Percentiles rank a stretch among this genome's conserved stretches.
phyloP scores from a whole-genome alignment of 2,329 filamentous ascomycete species.

The Pezicula radicicola region DNA sequence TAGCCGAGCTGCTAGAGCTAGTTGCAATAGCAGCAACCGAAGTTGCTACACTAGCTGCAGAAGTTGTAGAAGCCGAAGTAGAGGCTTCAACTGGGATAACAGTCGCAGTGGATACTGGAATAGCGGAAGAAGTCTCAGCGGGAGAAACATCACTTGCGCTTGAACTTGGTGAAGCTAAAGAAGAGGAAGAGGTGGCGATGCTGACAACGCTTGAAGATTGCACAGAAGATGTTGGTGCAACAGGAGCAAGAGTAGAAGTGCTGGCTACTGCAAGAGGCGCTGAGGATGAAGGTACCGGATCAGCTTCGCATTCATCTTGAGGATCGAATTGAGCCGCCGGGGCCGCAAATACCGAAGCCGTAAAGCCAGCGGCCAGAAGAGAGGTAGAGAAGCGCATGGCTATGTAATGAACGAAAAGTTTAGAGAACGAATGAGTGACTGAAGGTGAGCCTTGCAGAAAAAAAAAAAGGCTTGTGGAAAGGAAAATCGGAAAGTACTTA shows the following conservation, averaged over 20 bases:
- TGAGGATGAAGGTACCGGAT: not conserved
- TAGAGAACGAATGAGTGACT: not conserved
- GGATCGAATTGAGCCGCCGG: not conserved
- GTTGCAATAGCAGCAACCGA: not conserved
- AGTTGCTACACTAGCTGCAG: not conserved
- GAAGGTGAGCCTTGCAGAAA: not conserved
- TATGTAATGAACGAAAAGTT: not conserved
- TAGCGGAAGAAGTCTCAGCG: not conserved
- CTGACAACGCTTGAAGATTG: not conserved
- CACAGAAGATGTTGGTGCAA: not conserved
- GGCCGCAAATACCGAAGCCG: not conserved
- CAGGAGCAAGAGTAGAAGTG: not conserved
- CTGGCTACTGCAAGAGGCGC: not conserved
- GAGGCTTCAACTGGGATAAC: not conserved
- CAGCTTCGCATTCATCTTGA: not conserved
- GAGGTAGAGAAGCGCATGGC: constrained; percentile 1
- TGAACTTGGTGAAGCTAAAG: not conserved
- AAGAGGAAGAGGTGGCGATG: not conserved
- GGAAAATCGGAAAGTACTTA: not conserved
- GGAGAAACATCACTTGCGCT: not conserved
- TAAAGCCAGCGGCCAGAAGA: not conserved
- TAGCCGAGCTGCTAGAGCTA: not conserved
- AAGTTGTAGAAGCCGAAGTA: not conserved
- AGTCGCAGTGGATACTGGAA: not conserved
- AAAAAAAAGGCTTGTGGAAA: not conserved